These are phyloP conservation scores for Paracoccidioides brasiliensis DNA, from an alignment of 2,329 filamentous ascomycete genomes.

Conservation along the genomic window DNA sequence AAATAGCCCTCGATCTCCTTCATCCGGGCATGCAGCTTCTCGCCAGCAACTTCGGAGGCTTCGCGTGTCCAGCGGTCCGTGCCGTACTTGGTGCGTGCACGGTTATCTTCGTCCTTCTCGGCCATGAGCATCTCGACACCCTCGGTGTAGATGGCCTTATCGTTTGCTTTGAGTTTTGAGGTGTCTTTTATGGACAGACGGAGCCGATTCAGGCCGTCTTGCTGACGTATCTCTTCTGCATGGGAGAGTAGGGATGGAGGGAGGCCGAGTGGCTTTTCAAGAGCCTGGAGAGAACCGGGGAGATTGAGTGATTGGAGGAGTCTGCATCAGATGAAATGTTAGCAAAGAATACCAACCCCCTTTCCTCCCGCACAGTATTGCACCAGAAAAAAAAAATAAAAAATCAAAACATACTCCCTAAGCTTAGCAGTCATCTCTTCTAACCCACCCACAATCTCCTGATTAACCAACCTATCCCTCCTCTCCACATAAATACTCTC, in stretches of 20 bases:
- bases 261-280: slow-evolving; percentile 86
- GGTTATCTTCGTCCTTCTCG: slow-evolving; percentile 73
- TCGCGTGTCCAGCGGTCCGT: slow-evolving; percentile 72
- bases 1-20: slow-evolving; percentile 80
- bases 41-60: slow-evolving; percentile 54
- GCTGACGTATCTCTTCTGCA: slow-evolving; percentile 85
- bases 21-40: slow-evolving; percentile 61
- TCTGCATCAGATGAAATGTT: slow-evolving; percentile 16
- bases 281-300: slow-evolving; percentile 80
- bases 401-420: slow-evolving; percentile 44
- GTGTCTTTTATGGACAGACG: slow-evolving; percentile 76
- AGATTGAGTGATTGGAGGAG: slow-evolving; percentile 70
- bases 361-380: no score
- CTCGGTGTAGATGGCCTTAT: slow-evolving; percentile 68
- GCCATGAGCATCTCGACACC: slow-evolving; percentile 63
- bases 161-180: slow-evolving; percentile 71
- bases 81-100: slow-evolving; percentile 62
- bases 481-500: slow-evolving; percentile 91
- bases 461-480: slow-evolving; percentile 78
- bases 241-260: slow-evolving; percentile 77
- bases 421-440: slow-evolving; percentile 69
- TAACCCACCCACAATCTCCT: slow-evolving; percentile 71
- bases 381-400: not conserved
- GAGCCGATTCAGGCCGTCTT: slow-evolving; percentile 67
- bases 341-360: slow-evolving; percentile 5